A percentile compares a stretch with the other conserved stretches of the same genome.
Evolutionary conservation across 768 basidiomycete genomes (phyloP).

Genomic region (Amanita fuliginea): DNA sequence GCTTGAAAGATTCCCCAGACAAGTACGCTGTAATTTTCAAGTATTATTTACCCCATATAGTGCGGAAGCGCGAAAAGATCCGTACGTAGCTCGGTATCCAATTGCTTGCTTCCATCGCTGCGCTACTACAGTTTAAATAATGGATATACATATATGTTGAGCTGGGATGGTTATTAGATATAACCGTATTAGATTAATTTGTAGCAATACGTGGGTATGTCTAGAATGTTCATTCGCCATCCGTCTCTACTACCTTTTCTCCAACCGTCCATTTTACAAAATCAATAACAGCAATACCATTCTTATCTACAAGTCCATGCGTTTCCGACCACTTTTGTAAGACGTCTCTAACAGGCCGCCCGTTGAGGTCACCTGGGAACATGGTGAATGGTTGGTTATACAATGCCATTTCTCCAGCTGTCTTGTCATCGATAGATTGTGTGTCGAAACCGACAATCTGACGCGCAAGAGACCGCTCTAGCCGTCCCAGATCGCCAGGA

Average conservation of each 20-base stretch:
- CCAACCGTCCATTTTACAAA: constrained; percentile 62
- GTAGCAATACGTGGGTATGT: not conserved
- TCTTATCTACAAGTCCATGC: constrained; percentile 29
- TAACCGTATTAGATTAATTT: not conserved
- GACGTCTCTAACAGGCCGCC: constrained; percentile 30
- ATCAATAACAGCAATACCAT: constrained; percentile 35
- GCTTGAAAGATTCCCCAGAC: constrained; percentile 46
- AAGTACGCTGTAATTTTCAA: constrained; percentile 32
- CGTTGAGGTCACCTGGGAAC: constrained; percentile 43
- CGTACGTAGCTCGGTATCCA: not conserved
- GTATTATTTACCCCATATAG: constrained; percentile 38
- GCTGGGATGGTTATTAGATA: not conserved
- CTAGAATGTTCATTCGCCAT: not conserved
- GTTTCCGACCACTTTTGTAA: constrained; percentile 45
- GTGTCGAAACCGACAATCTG: constrained; percentile 84
- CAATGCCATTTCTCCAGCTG: constrained; percentile 38
- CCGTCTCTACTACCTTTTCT: constrained; percentile 17
- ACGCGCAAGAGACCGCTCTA: constrained; percentile 70
- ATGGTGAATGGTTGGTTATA: constrained; percentile 71
- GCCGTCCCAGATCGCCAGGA: constrained; percentile 40
- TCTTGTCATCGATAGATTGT: constrained; percentile 26
- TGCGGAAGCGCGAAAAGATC: constrained; percentile 19
- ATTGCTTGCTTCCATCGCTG: not conserved
- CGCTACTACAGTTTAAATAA: not conserved
- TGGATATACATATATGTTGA: not conserved